These are phyloP conservation scores for Aphanomyces astaci DNA, from an alignment of 352 stramenopile species.

Conservation along the genomic window DNA sequence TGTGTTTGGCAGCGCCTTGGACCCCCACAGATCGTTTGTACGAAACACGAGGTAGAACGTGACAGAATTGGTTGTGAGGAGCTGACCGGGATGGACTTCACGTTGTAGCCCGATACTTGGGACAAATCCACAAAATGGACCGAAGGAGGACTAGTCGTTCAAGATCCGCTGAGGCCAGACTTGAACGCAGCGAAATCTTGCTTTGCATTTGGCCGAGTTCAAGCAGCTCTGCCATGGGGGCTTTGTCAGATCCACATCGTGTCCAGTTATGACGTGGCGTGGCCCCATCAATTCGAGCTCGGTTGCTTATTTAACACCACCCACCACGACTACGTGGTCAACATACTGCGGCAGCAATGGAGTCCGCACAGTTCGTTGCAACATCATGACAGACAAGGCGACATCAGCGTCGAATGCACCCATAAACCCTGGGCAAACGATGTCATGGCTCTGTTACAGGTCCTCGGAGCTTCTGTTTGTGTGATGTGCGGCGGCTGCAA, in stretches of 20 bases:
- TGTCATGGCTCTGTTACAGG: not conserved
- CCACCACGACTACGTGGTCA: not conserved
- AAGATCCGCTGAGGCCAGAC: slow-evolving; percentile 7
- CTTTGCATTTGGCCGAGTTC: not conserved
- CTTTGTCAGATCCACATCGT: not conserved
- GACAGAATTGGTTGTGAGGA: too few relatives aligned
- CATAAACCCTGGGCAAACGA: not conserved
- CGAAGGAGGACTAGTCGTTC: not conserved
- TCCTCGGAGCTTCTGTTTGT: not conserved
- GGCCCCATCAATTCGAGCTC: not conserved
- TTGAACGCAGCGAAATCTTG: slow-evolving; percentile 1
- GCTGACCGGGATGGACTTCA: too few relatives aligned
- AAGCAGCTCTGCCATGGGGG: not conserved
- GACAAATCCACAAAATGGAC: not conserved
- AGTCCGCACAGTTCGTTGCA: not conserved
- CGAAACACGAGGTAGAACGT: too few relatives aligned
- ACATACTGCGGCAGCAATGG: not conserved
- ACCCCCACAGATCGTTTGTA: not conserved
- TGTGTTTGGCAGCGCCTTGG: slow-evolving; percentile 1
- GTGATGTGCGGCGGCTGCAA: not conserved
- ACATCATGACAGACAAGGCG: not conserved
- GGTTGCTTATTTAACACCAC: not conserved
- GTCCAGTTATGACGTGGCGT: not conserved
- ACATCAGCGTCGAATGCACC: not conserved
- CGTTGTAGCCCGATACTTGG: not conserved